Percentiles rank a stretch among this genome's conserved stretches.
These are phyloP conservation scores for Inosperma sp. DNA, from an alignment of 768 basidiomycete species.

Conservation along the genomic window DNA sequence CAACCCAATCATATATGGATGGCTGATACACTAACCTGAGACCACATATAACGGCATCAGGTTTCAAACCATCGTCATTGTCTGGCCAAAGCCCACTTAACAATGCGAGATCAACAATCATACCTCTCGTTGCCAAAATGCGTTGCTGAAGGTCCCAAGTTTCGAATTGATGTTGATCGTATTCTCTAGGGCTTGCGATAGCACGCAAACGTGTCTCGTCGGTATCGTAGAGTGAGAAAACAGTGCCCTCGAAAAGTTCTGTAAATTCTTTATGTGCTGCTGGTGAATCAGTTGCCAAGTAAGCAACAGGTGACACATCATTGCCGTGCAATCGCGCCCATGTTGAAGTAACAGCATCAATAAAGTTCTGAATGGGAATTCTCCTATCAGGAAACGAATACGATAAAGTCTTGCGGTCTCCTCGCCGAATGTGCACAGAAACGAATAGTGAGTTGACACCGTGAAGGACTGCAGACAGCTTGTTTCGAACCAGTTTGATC, in stretches of 20 bases:
- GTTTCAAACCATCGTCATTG: constrained; percentile 38
- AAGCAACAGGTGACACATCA: constrained; percentile 35
- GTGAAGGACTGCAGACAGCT: constrained; percentile 32
- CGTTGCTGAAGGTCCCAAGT: constrained; percentile 37
- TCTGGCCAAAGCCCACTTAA: constrained; percentile 58
- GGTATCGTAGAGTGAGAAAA: constrained; percentile 46
- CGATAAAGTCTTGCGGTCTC: constrained; percentile 48
- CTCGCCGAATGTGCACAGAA: constrained; percentile 59
- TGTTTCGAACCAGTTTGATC: constrained; percentile 46
- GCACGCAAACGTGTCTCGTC: constrained; percentile 37
- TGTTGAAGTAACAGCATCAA: constrained; percentile 37
- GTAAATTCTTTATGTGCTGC: constrained; percentile 40
- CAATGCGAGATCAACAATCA: constrained; percentile 66
- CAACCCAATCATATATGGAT: background rate
- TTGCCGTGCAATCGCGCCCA: constrained; percentile 35
- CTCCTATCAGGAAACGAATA: constrained; percentile 40
- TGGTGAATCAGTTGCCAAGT: constrained; percentile 60
- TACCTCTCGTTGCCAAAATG: constrained; percentile 51
- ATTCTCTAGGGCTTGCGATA: constrained; percentile 49
- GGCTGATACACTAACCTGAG: constrained; percentile 41
- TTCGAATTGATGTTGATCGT: constrained; percentile 51
- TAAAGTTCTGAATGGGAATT: constrained; percentile 49
- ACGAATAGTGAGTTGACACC: constrained; percentile 35
- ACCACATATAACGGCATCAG: constrained; percentile 53
- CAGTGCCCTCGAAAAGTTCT: constrained; percentile 33